Evolutionary conservation across 2,329 filamentous ascomycete species (phyloP), one percentile per base, ranked within the genome.

Genomic region (Neonectria hederae): DNA sequence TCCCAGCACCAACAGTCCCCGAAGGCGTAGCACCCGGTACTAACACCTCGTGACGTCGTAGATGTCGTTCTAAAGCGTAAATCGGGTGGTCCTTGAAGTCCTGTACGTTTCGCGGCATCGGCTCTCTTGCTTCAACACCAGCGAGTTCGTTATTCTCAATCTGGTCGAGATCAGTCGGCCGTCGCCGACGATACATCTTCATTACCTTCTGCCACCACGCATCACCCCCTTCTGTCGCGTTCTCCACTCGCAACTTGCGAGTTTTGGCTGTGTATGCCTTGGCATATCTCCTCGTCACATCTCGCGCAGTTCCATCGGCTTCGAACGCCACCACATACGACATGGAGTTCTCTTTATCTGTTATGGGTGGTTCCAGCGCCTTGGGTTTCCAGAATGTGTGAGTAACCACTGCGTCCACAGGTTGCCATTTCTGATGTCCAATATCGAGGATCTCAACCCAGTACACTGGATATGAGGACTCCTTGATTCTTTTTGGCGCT

Each of bases 361-460:
- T 90, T 2, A 91, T 86, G 0, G 96, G 93, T 0, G 96, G 96
- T 74, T 99, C 96, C 28, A 99, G 83, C 51, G 87, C 89, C 30
- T 84, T 86, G 0, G 93, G 88, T 65, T 92, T 94, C 75, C 90
- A 92, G 59, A 97, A 88, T 0, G 68, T 91, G 59, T 87, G 85
- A 0, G 94, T 97, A 2, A 96, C 93, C 0, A 97, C 79, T 0
- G 94, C 89, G 75, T 99, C 96, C 40, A 96, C 88, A 0, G 93
- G 87, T 59, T 97, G 87, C 96, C 96, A 99, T 81, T 93, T 97
- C 75, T 97, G 92, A 68, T 93, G 88, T 0, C 92, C 91, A 57
- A 89, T 83, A 67, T 97, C 94, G 68, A 97, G 92, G 4, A 93
- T 90, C 79, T 99, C 96, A 0, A 97, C 90, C 96, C 96, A 99